These are phyloP conservation scores for Phytophthora meadii DNA, from an alignment of 352 stramenopile species.

Conservation along the genomic window DNA sequence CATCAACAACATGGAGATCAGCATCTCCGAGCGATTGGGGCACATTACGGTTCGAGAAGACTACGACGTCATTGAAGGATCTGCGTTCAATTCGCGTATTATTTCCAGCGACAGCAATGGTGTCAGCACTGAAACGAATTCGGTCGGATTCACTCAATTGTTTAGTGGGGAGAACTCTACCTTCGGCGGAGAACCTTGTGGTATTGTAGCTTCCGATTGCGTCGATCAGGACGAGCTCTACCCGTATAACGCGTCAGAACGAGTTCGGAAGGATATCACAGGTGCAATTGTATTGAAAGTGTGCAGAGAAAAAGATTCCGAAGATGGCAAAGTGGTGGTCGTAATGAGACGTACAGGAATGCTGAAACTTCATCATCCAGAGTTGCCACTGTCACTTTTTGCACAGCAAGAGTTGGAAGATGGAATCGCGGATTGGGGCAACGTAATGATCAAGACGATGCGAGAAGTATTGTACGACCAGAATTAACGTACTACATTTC, in stretches of 20 bases:
- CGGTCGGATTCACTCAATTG: slow-evolving; percentile 28
- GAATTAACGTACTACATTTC: not conserved
- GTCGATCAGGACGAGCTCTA: slow-evolving; percentile 38
- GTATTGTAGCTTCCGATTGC: slow-evolving; percentile 36
- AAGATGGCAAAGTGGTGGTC: slow-evolving; percentile 14
- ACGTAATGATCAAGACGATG: slow-evolving; percentile 40
- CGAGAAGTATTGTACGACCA: slow-evolving; percentile 26
- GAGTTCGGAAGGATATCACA: slow-evolving; percentile 44
- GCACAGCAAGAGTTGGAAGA: slow-evolving; percentile 20
- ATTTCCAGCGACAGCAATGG: slow-evolving; percentile 26
- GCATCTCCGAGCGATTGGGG: slow-evolving; percentile 39
- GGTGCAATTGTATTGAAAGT: slow-evolving; percentile 36
- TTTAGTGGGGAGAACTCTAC: slow-evolving; percentile 12
- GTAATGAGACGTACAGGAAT: slow-evolving; percentile 23
- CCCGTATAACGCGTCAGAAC: slow-evolving; percentile 26
- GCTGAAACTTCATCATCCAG: slow-evolving; percentile 25
- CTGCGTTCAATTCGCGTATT: slow-evolving; percentile 39
- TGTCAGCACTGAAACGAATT: slow-evolving; percentile 36
- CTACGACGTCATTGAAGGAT: slow-evolving; percentile 27
- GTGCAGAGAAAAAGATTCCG: slow-evolving; percentile 3
- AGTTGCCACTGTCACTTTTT: slow-evolving; percentile 19
- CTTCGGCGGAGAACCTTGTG: slow-evolving; percentile 27
- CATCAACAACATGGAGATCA: slow-evolving; percentile 56
- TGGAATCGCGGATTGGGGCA: slow-evolving; percentile 30
- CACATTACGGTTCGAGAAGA: slow-evolving; percentile 30